Percentiles rank a stretch among this genome's conserved stretches.
These are phyloP conservation scores for Sphagnurus paluster DNA, from an alignment of 1,284 basidiomycete species.

Conservation along the genomic window DNA sequence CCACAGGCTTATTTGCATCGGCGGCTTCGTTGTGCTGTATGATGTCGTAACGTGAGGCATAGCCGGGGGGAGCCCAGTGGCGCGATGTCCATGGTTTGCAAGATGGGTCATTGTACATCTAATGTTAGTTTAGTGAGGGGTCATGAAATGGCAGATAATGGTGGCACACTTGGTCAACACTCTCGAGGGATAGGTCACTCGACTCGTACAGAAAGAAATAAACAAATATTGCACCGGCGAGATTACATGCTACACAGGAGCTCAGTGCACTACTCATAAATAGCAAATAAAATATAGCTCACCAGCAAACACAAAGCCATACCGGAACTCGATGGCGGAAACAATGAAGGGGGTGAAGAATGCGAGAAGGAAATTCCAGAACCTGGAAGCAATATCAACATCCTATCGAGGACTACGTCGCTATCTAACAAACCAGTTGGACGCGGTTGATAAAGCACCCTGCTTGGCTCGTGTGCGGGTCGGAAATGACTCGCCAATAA, in stretches of 20 bases:
- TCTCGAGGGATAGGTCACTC: slow-evolving; percentile 67
- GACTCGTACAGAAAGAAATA: slow-evolving; percentile 82
- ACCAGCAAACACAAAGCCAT: slow-evolving; percentile 76
- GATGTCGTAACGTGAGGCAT: slow-evolving; percentile 40
- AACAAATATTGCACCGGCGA: slow-evolving; percentile 63
- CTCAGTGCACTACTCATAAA: background rate
- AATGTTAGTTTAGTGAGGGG: slow-evolving; percentile 7
- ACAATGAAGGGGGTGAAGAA: slow-evolving; percentile 77
- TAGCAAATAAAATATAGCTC: slow-evolving; percentile 13
- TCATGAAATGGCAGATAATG: background rate
- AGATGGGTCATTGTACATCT: slow-evolving; percentile 74
- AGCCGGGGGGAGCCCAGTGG: slow-evolving; percentile 56
- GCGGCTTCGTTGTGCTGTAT: slow-evolving; percentile 32
- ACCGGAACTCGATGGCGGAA: slow-evolving; percentile 56
- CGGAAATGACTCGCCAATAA: slow-evolving; percentile 78
- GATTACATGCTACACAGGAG: slow-evolving; percentile 43
- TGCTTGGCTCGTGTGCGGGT: slow-evolving; percentile 77
- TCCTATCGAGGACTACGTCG: background rate
- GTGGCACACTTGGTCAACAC: slow-evolving; percentile 54
- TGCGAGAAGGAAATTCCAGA: slow-evolving; percentile 75
- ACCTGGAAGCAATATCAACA: slow-evolving; percentile 34
- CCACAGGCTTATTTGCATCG: slow-evolving; percentile 22
- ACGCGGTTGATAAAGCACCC: slow-evolving; percentile 67
- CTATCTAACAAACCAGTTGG: slow-evolving; percentile 35
- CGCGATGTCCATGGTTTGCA: slow-evolving; percentile 71